Percentiles rank a stretch among this genome's conserved stretches.
Evolutionary conservation across 1,139 yeast species (phyloP).

Genomic region (Taphrina flavorubra): DNA sequence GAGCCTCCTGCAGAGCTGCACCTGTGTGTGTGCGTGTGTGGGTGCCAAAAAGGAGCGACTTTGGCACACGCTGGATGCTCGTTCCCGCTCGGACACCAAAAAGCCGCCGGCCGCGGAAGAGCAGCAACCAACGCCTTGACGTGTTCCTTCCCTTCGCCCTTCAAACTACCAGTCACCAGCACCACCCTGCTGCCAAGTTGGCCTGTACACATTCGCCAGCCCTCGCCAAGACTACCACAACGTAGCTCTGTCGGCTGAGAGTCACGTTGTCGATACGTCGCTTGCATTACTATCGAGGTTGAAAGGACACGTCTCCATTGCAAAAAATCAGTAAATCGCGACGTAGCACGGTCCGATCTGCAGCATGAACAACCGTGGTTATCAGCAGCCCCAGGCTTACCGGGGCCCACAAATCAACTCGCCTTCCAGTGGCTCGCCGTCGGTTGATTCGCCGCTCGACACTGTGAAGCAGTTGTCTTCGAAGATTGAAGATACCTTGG

Average conservation of each 20-base stretch:
- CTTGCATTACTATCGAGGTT: no score
- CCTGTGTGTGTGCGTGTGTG: background rate
- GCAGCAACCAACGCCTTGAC: slow-evolving; percentile 9
- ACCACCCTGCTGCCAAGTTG: background rate
- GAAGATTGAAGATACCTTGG: slow-evolving; percentile 36
- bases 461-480: slow-evolving; percentile 39
- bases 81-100: slow-evolving; percentile 3
- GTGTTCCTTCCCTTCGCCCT: slow-evolving; percentile 6
- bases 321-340: background rate
- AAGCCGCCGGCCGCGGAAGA: background rate
- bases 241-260: no score
- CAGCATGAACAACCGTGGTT: slow-evolving; percentile 34
- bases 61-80: background rate
- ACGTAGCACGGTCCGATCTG: background rate
- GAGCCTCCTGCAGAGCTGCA: no score
- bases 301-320: no score
- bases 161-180: slow-evolving; percentile 1
- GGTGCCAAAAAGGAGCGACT: background rate
- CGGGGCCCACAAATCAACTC: slow-evolving; percentile 40
- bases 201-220: background rate
- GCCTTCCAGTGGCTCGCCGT: slow-evolving; percentile 26
- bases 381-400: slow-evolving; percentile 25
- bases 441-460: slow-evolving; percentile 40
- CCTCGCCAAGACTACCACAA: background rate
- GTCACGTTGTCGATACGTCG: no score